Conservation (phyloP, 2,329 filamentous ascomycete genomes). For the Aureobasidium sp. region DNA sequence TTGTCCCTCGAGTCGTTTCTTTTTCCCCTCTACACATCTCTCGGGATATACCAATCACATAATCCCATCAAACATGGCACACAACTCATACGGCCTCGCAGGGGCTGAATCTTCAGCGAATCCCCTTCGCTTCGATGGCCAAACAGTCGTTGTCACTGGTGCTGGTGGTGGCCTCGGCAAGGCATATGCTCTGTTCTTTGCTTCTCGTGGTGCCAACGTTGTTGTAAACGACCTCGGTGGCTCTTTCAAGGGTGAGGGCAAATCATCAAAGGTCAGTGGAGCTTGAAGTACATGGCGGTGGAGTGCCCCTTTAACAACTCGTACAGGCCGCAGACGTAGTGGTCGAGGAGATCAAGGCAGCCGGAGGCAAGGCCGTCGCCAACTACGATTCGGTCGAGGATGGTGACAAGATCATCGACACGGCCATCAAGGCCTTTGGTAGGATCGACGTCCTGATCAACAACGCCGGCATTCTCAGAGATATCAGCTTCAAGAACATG, state of each 20-base stretch:
- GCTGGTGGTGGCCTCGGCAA: constrained; percentile 75
- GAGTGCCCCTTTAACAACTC: not conserved
- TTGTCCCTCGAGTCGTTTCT: constrained; percentile 7
- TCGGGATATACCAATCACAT: not conserved
- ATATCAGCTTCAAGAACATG: constrained; percentile 98
- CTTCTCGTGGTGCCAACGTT: constrained; percentile 80
- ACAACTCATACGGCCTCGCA: constrained; percentile 16
- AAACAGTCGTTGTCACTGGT: constrained; percentile 82
- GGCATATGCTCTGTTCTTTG: constrained; percentile 84
- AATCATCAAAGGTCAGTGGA: constrained; percentile 67
- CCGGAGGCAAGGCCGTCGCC: constrained; percentile 89
- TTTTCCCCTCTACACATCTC: constrained; percentile 9
- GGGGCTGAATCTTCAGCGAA: not conserved
- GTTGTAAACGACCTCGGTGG: constrained; percentile 95
- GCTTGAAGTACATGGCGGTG: not conserved
- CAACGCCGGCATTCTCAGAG: constrained; percentile 91
- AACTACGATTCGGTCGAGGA: constrained; percentile 95
- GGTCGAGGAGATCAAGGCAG: constrained; percentile 73
- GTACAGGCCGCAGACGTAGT: constrained; percentile 70
- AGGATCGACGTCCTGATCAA: constrained; percentile 94
- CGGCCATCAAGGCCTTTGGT: constrained; percentile 70
- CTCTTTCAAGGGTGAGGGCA: constrained; percentile 88
- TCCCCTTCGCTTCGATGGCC: constrained; percentile 71
- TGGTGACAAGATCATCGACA: constrained; percentile 89
- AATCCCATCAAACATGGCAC: constrained; percentile 14